Evolutionary conservation across 441 rosid species (phyloP).

Genomic region (Theobroma grandiflorum): DNA sequence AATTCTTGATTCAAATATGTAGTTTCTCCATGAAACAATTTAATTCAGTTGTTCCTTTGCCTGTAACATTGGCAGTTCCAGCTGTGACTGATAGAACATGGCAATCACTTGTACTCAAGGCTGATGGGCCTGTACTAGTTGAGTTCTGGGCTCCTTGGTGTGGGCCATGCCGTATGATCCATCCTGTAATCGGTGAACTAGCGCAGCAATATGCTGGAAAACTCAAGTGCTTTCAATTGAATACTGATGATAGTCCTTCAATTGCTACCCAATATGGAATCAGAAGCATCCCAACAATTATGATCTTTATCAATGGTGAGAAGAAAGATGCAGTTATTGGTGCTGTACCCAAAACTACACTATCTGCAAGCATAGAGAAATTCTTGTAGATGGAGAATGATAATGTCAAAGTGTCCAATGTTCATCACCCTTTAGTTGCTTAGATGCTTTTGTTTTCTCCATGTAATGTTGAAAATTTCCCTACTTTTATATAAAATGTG

Average conservation of each 20-base stretch:
- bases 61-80: conserved; percentile 52
- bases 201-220: conserved; percentile 63
- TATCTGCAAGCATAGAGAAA: conserved; percentile 60
- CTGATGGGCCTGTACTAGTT: conserved; percentile 72
- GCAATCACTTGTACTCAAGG: conserved; percentile 67
- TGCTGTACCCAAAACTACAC: conserved; percentile 67
- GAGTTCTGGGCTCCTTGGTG: conserved; percentile 89
- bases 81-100: conserved; percentile 64
- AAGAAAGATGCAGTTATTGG: conserved; percentile 74
- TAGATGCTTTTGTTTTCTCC: not conserved
- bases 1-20: not conserved
- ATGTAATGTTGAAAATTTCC: not conserved
- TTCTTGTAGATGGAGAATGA: conserved; percentile 42
- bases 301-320: conserved; percentile 69
- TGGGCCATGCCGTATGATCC: conserved; percentile 78
- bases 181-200: conserved; percentile 66
- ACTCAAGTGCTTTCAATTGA: conserved; percentile 63
- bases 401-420: not conserved
- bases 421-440: not conserved
- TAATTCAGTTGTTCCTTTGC: conserved; percentile 24
- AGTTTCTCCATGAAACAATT: not conserved
- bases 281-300: conserved; percentile 72
- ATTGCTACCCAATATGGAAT: conserved; percentile 62
- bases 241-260: conserved; percentile 66
- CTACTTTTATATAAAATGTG: not conserved